Percentiles rank a stretch among this genome's conserved stretches.
These are phyloP conservation scores for Vickermania ingenoplastis DNA, from an alignment of 208 protist genomes.

Conservation along the genomic window DNA sequence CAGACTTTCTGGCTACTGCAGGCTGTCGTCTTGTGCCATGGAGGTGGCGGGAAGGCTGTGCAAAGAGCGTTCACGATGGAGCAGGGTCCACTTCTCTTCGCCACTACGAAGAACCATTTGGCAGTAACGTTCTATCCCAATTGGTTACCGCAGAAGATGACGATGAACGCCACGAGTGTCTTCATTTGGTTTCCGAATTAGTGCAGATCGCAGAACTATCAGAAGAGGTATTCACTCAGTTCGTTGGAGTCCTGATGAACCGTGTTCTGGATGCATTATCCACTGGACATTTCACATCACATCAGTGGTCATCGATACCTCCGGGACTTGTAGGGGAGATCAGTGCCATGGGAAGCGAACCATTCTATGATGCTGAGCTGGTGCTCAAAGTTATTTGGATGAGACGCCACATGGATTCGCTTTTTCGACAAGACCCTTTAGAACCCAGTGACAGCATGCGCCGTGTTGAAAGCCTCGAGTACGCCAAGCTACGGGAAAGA, in stretches of 20 bases:
- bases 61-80: no score
- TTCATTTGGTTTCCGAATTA: conserved; percentile 31
- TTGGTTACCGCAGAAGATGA: conserved; percentile 33
- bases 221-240: conserved; percentile 41
- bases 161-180: conserved; percentile 40
- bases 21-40: no score
- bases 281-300: conserved; percentile 13
- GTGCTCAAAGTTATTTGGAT: conserved; percentile 16
- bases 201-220: conserved; percentile 22
- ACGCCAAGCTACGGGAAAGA: conserved; percentile 3
- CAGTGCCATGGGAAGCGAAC: neutral
- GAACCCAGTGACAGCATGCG: conserved; percentile 14
- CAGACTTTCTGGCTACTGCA: no score
- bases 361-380: conserved; percentile 10
- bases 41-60: no score
- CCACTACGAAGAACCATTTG: conserved; percentile 46
- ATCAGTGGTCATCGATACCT: conserved; percentile 24
- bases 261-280: conserved; percentile 32
- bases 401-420: conserved; percentile 14
- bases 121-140: conserved; percentile 7
- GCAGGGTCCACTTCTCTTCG: no score
- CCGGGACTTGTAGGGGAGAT: neutral
- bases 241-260: conserved; percentile 33
- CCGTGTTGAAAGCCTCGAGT: conserved; percentile 10
- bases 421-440: conserved; percentile 19